Evolutionary conservation across 352 stramenopile species (phyloP), one percentile per base, ranked within the genome.

Genomic region (Globisporangium cederbergense): DNA sequence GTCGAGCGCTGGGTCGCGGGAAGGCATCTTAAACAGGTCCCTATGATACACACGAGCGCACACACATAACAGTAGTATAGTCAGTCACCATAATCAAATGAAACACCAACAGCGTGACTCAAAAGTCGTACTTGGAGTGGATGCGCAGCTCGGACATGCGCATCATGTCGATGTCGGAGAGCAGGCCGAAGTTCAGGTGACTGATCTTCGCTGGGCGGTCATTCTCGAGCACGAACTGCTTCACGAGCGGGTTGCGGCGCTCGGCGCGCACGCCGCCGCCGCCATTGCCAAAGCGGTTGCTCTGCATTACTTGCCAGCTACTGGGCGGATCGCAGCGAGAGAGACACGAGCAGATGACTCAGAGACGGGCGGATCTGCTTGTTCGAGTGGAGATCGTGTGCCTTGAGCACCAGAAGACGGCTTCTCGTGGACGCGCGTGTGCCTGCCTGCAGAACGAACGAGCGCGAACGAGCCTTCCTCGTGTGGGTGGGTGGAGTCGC

Each of bases 21-120:
- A 90, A 22, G 95, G 96, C 86, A 99, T 98, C 60, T 93, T 93
- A 81, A 99, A 99, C 4, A 99, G 84, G 68, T 99, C 95, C 58
- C 93, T 93, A 70, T 73, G 11, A 40, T 40, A 40, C 34, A 86
- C 20, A 30, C 6, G 32, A 18, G 22, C 20, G 50, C 42, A 58
- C 4, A 60, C 30, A 43, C 11, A 49, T 34, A 45, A 13, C 20
- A 46, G 20, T 16, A 46, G 10, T 9, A 45, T 13, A 45, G 34
- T 40, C 34, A 40, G 34, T 40, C 34, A 18, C 18, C 20, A 43
- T 46, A 16, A 18, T 34, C 28, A 1, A 53, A 20, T 58, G 22
- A 1, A 16, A n/a, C 22, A 25, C 22, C 22, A 25, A 25, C 22
- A 25, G 22, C 22, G 22, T 25, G 34, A 40, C 34, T 40, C 22